Percentiles rank a stretch among this genome's conserved stretches.
phyloP scores from a whole-genome alignment of 1,284 basidiomycete species.

The Trichosporon faecale region DNA sequence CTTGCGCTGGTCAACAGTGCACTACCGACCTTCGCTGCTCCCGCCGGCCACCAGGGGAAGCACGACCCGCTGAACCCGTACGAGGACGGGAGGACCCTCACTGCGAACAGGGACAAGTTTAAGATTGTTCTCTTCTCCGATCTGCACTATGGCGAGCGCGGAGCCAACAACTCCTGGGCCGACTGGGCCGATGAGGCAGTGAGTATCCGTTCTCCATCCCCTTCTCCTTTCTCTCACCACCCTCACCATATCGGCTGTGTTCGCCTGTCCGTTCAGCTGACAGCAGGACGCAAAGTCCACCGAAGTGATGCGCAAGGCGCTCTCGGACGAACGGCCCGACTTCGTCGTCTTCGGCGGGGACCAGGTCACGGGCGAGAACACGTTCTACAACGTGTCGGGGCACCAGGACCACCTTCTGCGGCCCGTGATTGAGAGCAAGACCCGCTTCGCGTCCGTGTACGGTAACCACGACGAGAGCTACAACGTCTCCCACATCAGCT shows the following conservation, averaged over 20 bases:
- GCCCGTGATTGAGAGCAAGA: slow-evolving; percentile 19
- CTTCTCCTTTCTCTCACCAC: no score
- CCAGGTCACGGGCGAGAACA: slow-evolving; percentile 32
- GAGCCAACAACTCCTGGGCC: slow-evolving; percentile 20
- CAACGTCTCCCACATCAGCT: slow-evolving; percentile 21
- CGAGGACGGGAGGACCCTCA: slow-evolving; percentile 18
- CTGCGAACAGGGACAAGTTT: slow-evolving; percentile 22
- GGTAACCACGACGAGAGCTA: slow-evolving; percentile 36
- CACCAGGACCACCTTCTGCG: slow-evolving; percentile 25
- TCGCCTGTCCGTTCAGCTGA: not conserved
- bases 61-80: slow-evolving; percentile 16
- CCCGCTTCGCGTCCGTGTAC: slow-evolving; percentile 23
- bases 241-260: not conserved
- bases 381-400: slow-evolving; percentile 25
- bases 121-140: slow-evolving; percentile 28
- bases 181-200: slow-evolving; percentile 22
- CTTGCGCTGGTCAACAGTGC: not conserved
- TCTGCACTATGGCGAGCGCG: slow-evolving; percentile 31
- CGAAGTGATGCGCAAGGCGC: slow-evolving; percentile 18
- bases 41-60: not conserved
- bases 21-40: not conserved
- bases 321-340: slow-evolving; percentile 28
- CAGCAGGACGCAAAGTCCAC: slow-evolving; percentile 24
- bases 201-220: not conserved
- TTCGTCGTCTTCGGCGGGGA: slow-evolving; percentile 30